Conservation (phyloP, 345 rosid genomes). For the Noccaea bulbosa region DNA sequence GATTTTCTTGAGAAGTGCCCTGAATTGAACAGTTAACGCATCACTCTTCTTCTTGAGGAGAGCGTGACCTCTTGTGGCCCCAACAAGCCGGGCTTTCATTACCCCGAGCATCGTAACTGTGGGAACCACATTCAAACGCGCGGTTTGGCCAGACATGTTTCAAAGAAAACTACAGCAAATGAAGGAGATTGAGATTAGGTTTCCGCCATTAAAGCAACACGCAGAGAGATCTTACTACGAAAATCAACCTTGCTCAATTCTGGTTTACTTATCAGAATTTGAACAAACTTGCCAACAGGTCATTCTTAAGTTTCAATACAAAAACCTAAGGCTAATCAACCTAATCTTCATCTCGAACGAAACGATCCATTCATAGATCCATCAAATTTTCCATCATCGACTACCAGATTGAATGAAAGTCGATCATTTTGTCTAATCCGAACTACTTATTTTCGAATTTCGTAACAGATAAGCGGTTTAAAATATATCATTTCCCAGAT, state of each 20-base stretch:
- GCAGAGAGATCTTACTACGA: neutral
- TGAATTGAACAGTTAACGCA: slow-evolving; percentile 89
- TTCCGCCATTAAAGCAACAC: neutral
- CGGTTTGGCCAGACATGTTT: slow-evolving; percentile 78
- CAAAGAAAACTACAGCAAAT: slow-evolving; percentile 28
- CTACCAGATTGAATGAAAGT: slow-evolving; percentile 24
- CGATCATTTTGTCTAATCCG: neutral
- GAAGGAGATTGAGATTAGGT: neutral
- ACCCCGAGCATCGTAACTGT: slow-evolving; percentile 82
- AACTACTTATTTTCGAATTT: neutral
- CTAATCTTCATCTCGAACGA: slow-evolving; percentile 14
- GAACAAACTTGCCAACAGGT: neutral
- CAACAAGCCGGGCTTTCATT: slow-evolving; percentile 81
- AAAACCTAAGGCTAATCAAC: slow-evolving; percentile 24
- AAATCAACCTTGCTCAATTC: neutral
- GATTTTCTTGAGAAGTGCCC: slow-evolving; percentile 79
- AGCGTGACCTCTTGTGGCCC: slow-evolving; percentile 96
- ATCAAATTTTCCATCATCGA: neutral
- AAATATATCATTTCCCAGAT: slow-evolving; percentile 17
- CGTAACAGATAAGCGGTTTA: neutral
- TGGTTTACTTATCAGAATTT: neutral
- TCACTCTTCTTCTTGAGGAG: slow-evolving; percentile 98
- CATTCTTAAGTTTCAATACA: neutral
- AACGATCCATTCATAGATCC: slow-evolving; percentile 23
- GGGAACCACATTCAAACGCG: slow-evolving; percentile 88